Evolutionary conservation across 805 yeast genomes (phyloP).

Genomic region (Ogataea parapolymorpha): DNA sequence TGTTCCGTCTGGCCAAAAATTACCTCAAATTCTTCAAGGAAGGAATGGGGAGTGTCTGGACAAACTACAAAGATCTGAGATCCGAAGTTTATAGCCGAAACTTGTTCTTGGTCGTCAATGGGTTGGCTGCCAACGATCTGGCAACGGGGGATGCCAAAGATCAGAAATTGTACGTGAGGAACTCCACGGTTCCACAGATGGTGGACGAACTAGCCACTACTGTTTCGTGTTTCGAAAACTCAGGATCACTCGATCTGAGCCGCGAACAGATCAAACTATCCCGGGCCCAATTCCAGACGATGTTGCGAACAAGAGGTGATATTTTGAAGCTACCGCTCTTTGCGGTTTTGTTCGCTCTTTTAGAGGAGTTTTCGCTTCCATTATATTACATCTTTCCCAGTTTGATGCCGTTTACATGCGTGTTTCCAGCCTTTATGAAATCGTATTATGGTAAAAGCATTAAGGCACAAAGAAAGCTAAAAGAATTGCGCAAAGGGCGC

Average conservation of each 20-base stretch:
- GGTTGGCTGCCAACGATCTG: slow-evolving; percentile 23
- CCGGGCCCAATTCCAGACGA: slow-evolving; percentile 47
- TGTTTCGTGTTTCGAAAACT: slow-evolving; percentile 24
- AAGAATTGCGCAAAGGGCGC: slow-evolving; percentile 13
- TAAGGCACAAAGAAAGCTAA: slow-evolving; percentile 23
- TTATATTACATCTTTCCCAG: slow-evolving; percentile 52
- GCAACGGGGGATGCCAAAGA: slow-evolving; percentile 27
- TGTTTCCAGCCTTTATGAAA: slow-evolving; percentile 45
- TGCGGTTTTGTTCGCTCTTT: slow-evolving; percentile 48
- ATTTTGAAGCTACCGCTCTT: slow-evolving; percentile 55
- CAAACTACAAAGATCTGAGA: slow-evolving; percentile 35
- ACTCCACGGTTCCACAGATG: slow-evolving; percentile 14
- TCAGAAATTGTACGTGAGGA: slow-evolving; percentile 16
- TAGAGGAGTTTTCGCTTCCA: slow-evolving; percentile 56
- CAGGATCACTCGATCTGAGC: slow-evolving; percentile 13
- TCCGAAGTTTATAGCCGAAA: slow-evolving; percentile 25
- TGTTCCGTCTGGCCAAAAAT: slow-evolving; percentile 21
- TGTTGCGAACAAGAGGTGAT: slow-evolving; percentile 50
- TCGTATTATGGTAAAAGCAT: slow-evolving; percentile 34
- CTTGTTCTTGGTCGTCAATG: slow-evolving; percentile 29
- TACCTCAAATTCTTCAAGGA: slow-evolving; percentile 49
- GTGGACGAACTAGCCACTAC: slow-evolving; percentile 27
- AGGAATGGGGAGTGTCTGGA: slow-evolving; percentile 58
- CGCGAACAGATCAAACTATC: slow-evolving; percentile 20
- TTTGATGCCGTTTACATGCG: slow-evolving; percentile 60